Evolutionary conservation across 2,329 filamentous ascomycete genomes (phyloP), one percentile per base, ranked within the genome.

Genomic region (Nemania diffusa): DNA sequence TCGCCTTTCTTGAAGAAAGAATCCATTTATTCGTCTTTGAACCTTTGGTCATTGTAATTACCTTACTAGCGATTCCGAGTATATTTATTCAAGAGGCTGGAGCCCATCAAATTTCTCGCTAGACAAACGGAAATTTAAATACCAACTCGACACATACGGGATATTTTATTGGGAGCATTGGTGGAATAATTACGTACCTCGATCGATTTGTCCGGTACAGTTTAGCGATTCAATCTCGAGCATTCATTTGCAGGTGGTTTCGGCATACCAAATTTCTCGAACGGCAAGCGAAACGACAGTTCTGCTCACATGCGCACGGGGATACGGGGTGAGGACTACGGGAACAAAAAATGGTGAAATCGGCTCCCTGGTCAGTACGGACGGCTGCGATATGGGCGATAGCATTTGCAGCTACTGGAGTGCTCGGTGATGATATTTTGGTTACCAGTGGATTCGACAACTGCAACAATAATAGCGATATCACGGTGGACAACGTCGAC

Each of bases 391-490:
- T 80, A 64, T 73, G 79, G 61, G 77, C 81, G 22, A 75, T 78
- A 57, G 76, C 78, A 58, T 76, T 85, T 52, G 73, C 78, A 17
- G 78, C 64, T 46, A 53, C 77, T 56, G 80, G 83, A 65, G 90
- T 86, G 61, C 77, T 91, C 66, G 92, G 88, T 63, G 85, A 82
- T 68, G 89, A 95, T 73, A 84, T 97, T 65, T 87, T 99, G 65
- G 87, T 90, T 77, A 97, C 94, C 26, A 87, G 87, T 69, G 92
- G 94, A 66, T 97, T 96, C 82, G 88, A 84, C 75, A 89, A 90
- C 71, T 98, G 96, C 80, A 79, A 84, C 73, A 85, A 73, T 79
- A 84, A 65, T 81, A 87, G 73, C 75, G 83, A 66, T 42, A 89
- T 98, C 74, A 85, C 85, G 69, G 90, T 97, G 61, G 84, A 93